Percentiles rank a stretch among this genome's conserved stretches.
phyloP scores from a whole-genome alignment of 1,284 basidiomycete genomes.

The Tilletia indica region DNA sequence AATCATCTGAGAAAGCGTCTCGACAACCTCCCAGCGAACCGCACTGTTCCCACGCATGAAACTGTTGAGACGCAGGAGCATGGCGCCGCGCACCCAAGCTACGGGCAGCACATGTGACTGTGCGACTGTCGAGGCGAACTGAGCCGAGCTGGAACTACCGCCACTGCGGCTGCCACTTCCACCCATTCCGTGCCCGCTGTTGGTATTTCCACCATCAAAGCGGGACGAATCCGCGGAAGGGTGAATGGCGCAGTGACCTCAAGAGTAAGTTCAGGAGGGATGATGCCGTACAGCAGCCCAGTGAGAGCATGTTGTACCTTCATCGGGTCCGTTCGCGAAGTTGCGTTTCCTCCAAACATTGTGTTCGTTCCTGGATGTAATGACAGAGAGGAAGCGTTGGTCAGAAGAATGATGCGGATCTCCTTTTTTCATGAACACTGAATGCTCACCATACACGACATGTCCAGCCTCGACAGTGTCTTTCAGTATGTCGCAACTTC shows the following conservation, averaged over 20 bases:
- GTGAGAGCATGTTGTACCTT: neutral
- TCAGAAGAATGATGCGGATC: neutral
- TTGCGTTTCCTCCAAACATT: conserved; percentile 12
- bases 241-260: neutral
- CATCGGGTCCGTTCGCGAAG: neutral
- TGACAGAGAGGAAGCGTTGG: neutral
- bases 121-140: neutral
- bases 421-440: too few species aligned
- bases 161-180: too few species aligned
- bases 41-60: conserved; percentile 8
- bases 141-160: neutral
- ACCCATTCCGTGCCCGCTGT: neutral
- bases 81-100: conserved; percentile 11
- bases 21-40: conserved; percentile 3
- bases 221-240: neutral
- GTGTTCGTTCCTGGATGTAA: neutral
- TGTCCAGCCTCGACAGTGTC: neutral
- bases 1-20: neutral
- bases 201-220: neutral
- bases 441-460: neutral
- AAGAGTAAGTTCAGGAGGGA: neutral
- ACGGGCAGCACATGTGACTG: neutral
- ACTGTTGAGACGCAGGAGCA: conserved; percentile 13
- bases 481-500: neutral
- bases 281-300: neutral